These are phyloP conservation scores for Aspergillus biplanus DNA, from an alignment of 495 filamentous ascomycete species.

Conservation along the genomic window DNA sequence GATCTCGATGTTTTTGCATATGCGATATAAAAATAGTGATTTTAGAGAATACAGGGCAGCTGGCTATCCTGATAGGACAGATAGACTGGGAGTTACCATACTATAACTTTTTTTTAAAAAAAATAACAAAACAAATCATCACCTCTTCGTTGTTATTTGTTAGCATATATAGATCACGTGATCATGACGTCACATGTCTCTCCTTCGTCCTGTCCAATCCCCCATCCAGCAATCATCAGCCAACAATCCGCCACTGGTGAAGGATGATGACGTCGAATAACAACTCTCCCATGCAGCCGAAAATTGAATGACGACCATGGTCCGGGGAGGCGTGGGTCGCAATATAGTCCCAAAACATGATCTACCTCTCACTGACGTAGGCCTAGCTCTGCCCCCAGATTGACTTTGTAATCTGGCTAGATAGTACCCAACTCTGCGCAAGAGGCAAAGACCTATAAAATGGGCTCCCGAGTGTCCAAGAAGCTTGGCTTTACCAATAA, in stretches of 20 bases:
- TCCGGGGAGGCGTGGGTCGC: neutral
- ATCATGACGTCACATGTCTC: constrained; percentile 3
- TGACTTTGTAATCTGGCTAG: neutral
- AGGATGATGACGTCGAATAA: constrained; percentile 16
- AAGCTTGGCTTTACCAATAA: neutral
- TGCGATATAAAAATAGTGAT: neutral
- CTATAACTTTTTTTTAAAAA: too few species aligned
- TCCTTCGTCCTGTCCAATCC: too few species aligned
- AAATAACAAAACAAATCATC: too few species aligned
- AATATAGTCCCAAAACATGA: neutral
- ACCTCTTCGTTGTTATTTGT: too few species aligned
- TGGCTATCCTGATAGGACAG: constrained; percentile 23
- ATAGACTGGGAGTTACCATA: constrained; percentile 10
- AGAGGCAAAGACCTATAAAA: neutral
- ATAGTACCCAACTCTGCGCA: neutral
- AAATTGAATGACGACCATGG: neutral
- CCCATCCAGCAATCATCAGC: too few species aligned
- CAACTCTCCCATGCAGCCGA: neutral
- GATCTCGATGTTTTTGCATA: neutral
- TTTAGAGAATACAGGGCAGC: constrained; percentile 19
- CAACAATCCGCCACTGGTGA: too few species aligned
- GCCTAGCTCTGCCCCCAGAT: neutral
- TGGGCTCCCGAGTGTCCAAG: neutral
- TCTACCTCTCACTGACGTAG: constrained; percentile 17
- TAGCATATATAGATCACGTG: constrained; percentile 2